phyloP scores from a whole-genome alignment of 192 early-diverging fungal species.

The Geranomyces variabilis region DNA sequence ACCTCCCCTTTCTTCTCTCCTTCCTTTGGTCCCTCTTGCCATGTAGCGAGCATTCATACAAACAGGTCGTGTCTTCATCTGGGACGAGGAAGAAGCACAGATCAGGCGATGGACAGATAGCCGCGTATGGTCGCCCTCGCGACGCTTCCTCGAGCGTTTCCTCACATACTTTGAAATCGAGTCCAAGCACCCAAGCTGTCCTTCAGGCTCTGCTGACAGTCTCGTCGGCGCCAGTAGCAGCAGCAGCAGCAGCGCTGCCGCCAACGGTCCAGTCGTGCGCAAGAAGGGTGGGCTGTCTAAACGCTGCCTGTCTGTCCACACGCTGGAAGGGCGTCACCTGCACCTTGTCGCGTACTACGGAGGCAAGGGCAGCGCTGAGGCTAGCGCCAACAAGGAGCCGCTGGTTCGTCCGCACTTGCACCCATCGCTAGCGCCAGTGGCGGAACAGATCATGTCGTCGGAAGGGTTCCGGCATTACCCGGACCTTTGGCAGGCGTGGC shows the following conservation, averaged over 20 bases:
- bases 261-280: slow-evolving; percentile 7
- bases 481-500: slow-evolving; percentile 25
- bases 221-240: not conserved
- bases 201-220: not conserved
- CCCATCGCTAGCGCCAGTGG: not conserved
- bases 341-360: slow-evolving; percentile 30
- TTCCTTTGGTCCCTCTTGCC: too few relatives aligned
- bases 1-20: too few relatives aligned
- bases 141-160: slow-evolving; percentile 25
- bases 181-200: not conserved
- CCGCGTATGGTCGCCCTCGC: slow-evolving; percentile 23
- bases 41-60: slow-evolving; percentile 15
- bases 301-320: slow-evolving; percentile 24
- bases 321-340: slow-evolving; percentile 14
- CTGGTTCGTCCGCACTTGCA: slow-evolving; percentile 1
- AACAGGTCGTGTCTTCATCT: slow-evolving; percentile 17
- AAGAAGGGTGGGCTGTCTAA: slow-evolving; percentile 20
- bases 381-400: not conserved
- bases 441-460: not conserved
- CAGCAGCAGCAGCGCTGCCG: not conserved
- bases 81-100: slow-evolving; percentile 31
- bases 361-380: not conserved
- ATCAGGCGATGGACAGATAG: slow-evolving; percentile 28
- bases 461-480: slow-evolving; percentile 19
- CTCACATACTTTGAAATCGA: slow-evolving; percentile 23